A percentile compares a stretch with the other conserved stretches of the same genome.
Conservation (phyloP, 306 rosid genomes). For the Fragaria ananassa region DNA sequence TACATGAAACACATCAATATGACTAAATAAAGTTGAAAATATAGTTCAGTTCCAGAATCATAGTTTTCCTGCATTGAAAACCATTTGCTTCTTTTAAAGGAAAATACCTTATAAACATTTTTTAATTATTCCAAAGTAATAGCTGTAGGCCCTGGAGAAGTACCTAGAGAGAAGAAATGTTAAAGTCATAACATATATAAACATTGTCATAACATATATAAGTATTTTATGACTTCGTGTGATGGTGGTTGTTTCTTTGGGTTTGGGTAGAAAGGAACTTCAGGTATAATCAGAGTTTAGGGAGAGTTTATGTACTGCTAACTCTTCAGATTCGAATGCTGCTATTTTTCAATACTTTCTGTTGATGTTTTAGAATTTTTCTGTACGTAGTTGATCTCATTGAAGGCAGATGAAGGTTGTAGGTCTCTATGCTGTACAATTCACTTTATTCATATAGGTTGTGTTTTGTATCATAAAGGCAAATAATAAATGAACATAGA, state of each 20-base stretch:
- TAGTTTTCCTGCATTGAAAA: neutral
- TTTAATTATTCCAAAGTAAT: neutral
- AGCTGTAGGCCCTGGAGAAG: neutral
- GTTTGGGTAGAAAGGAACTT: neutral
- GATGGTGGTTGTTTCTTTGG: neutral
- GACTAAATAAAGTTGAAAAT: neutral
- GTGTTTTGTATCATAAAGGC: neutral
- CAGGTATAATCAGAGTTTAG: neutral
- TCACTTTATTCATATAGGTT: neutral
- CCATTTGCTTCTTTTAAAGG: neutral
- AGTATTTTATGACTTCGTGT: neutral
- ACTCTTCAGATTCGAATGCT: neutral
- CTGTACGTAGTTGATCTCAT: neutral
- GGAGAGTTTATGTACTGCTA: neutral
- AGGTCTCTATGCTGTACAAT: neutral
- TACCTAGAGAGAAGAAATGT: neutral
- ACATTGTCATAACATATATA: neutral
- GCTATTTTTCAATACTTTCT: neutral
- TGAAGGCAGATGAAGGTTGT: neutral
- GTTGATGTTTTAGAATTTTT: neutral
- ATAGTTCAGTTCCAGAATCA: neutral
- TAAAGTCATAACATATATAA: neutral
- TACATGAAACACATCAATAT: neutral
- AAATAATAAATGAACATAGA: neutral
- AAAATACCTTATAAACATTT: neutral